Evolutionary conservation across 768 basidiomycete genomes (phyloP).

Genomic region (Chiua virens): DNA sequence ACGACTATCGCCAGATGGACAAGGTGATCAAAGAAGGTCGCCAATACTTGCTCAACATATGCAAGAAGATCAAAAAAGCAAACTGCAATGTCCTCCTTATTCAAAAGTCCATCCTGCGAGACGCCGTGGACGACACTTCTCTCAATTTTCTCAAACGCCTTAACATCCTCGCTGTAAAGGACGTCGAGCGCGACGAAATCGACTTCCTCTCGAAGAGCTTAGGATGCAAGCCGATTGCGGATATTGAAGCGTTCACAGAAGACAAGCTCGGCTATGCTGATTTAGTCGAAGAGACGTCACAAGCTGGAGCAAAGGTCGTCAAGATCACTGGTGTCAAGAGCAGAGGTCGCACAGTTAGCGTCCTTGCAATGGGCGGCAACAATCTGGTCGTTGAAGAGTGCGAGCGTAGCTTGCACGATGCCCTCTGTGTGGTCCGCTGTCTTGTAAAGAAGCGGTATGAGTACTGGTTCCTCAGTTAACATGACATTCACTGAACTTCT

Average conservation of each 20-base stretch:
- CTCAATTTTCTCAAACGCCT: slow-evolving; percentile 97
- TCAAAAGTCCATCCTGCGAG: slow-evolving; percentile 98
- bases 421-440: slow-evolving; percentile 97
- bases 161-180: slow-evolving; percentile 94
- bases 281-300: slow-evolving; percentile 84
- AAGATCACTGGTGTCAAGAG: slow-evolving; percentile 95
- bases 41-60: slow-evolving; percentile 94
- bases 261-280: slow-evolving; percentile 98
- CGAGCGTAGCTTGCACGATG: slow-evolving; percentile 96
- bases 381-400: slow-evolving; percentile 93
- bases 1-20: slow-evolving; percentile 99
- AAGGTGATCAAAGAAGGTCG: slow-evolving; percentile 99
- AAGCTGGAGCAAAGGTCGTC: slow-evolving; percentile 86
- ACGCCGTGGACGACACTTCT: slow-evolving; percentile 97
- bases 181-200: slow-evolving; percentile 98
- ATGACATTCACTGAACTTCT: not conserved
- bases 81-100: slow-evolving; percentile 98
- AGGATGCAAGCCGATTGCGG: slow-evolving; percentile 94
- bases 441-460: slow-evolving; percentile 95
- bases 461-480: not conserved
- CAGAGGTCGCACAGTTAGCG: slow-evolving; percentile 90
- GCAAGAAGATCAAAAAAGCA: slow-evolving; percentile 99
- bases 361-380: slow-evolving; percentile 94
- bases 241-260: slow-evolving; percentile 96
- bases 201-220: slow-evolving; percentile 94